These are phyloP conservation scores for Prosopis cineraria DNA, from an alignment of 306 rosid species.

Conservation along the genomic window DNA sequence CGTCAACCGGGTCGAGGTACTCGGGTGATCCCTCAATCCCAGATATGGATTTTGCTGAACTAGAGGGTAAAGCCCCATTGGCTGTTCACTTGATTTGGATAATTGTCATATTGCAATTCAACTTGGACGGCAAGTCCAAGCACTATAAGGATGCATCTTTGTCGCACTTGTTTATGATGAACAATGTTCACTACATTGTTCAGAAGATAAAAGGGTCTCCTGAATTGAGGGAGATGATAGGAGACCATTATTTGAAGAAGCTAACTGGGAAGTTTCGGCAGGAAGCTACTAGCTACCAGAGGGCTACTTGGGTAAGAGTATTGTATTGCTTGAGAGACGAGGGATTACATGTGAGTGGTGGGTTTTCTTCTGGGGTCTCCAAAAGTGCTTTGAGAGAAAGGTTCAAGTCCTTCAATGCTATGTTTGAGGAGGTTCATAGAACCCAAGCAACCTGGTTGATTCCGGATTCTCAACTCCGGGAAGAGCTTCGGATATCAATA, in stretches of 20 bases:
- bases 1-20: slow-evolving; percentile 78
- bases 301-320: slow-evolving; percentile 94
- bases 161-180: slow-evolving; percentile 85
- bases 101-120: slow-evolving; percentile 85
- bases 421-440: slow-evolving; percentile 97
- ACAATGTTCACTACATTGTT: slow-evolving; percentile 97
- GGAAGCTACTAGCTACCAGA: slow-evolving; percentile 93
- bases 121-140: slow-evolving; percentile 91
- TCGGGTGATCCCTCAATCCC: slow-evolving; percentile 83
- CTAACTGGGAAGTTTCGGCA: slow-evolving; percentile 77
- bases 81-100: slow-evolving; percentile 97
- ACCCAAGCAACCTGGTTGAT: slow-evolving; percentile 87
- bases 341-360: slow-evolving; percentile 87
- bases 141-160: slow-evolving; percentile 81
- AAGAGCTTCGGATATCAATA: slow-evolving; percentile 89
- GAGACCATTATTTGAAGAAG: slow-evolving; percentile 86
- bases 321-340: slow-evolving; percentile 88
- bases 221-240: slow-evolving; percentile 87
- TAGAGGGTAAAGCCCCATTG: slow-evolving; percentile 79
- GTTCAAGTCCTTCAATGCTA: slow-evolving; percentile 91
- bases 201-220: slow-evolving; percentile 90
- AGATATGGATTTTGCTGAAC: slow-evolving; percentile 85
- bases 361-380: slow-evolving; percentile 89
- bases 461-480: slow-evolving; percentile 94
- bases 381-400: slow-evolving; percentile 93